phyloP scores from a whole-genome alignment of 2,329 filamentous ascomycete genomes.

The Stagonosporopsis vannaccii region DNA sequence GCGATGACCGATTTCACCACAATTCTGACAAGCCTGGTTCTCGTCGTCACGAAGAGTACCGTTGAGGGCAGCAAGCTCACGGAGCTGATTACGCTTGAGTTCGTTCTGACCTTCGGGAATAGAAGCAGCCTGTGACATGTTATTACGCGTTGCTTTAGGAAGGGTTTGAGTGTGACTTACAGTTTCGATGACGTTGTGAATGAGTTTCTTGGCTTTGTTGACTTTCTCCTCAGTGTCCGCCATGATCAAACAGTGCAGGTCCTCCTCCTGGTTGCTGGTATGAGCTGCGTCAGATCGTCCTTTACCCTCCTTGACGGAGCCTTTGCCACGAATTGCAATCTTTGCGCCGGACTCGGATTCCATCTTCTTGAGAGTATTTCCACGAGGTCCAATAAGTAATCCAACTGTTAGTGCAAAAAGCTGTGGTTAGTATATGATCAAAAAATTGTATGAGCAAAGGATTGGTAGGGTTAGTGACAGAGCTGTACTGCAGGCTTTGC shows the following conservation, averaged over 20 bases:
- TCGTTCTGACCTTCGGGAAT: slow-evolving; percentile 99
- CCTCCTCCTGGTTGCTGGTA: slow-evolving; percentile 99
- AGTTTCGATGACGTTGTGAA: slow-evolving; percentile 98
- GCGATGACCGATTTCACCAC: slow-evolving; percentile 95
- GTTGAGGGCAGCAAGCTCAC: slow-evolving; percentile 96
- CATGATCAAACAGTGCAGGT: slow-evolving; percentile 99
- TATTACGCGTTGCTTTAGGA: slow-evolving; percentile 28
- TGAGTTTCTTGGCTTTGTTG: slow-evolving; percentile 97
- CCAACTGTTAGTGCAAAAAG: slow-evolving; percentile 90
- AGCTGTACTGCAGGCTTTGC: slow-evolving; percentile 48
- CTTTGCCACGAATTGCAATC: slow-evolving; percentile 99
- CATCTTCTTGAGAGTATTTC: slow-evolving; percentile 99
- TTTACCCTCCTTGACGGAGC: slow-evolving; percentile 99
- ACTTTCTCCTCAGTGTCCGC: slow-evolving; percentile 99
- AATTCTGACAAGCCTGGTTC: slow-evolving; percentile 99
- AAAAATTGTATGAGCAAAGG: slow-evolving; percentile 41
- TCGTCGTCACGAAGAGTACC: slow-evolving; percentile 98
- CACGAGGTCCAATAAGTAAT: slow-evolving; percentile 99
- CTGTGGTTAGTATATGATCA: slow-evolving; percentile 84
- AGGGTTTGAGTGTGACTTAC: slow-evolving; percentile 64
- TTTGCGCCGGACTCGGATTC: slow-evolving; percentile 96
- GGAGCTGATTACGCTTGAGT: slow-evolving; percentile 97
- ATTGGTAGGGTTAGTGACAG: slow-evolving; percentile 51
- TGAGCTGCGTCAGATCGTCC: slow-evolving; percentile 98
- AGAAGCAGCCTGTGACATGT: slow-evolving; percentile 78